phyloP scores from a whole-genome alignment of 192 early-diverging fungal genomes.

The Entrophospora sp. region DNA sequence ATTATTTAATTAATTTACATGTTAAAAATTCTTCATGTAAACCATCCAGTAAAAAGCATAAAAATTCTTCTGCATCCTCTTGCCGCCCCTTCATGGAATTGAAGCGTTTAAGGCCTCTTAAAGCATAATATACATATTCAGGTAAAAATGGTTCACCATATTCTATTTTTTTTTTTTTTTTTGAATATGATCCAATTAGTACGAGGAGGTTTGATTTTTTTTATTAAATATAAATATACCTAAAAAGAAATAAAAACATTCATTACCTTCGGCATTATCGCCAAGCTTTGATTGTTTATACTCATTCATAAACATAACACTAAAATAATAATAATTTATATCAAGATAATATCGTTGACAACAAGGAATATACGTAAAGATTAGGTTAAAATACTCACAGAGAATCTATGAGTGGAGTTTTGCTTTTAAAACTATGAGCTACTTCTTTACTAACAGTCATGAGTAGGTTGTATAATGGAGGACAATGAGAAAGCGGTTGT shows the following conservation, averaged over 20 bases:
- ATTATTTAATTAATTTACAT: slow-evolving; percentile 19
- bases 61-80: slow-evolving; percentile 96
- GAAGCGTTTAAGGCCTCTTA: slow-evolving; percentile 69
- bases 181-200: not conserved
- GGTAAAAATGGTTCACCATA: slow-evolving; percentile 78
- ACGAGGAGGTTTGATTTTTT: too few relatives aligned
- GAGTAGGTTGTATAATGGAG: slow-evolving; percentile 87
- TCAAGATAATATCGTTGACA: not conserved
- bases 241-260: too few relatives aligned
- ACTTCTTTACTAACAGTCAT: slow-evolving; percentile 53
- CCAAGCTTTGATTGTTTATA: slow-evolving; percentile 33
- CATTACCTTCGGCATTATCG: not conserved
- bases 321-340: slow-evolving; percentile 19
- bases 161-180: slow-evolving; percentile 23
- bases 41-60: slow-evolving; percentile 87
- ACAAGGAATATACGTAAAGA: not conserved
- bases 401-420: slow-evolving; percentile 78
- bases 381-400: slow-evolving; percentile 44
- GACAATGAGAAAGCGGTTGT: slow-evolving; percentile 87
- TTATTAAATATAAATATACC: too few relatives aligned
- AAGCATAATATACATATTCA: slow-evolving; percentile 86
- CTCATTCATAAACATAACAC: slow-evolving; percentile 53
- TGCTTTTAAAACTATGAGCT: slow-evolving; percentile 61
- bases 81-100: slow-evolving; percentile 75
- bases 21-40: slow-evolving; percentile 82